phyloP scores from a whole-genome alignment of 2,329 filamentous ascomycete species.

The Fusarium annulatum region DNA sequence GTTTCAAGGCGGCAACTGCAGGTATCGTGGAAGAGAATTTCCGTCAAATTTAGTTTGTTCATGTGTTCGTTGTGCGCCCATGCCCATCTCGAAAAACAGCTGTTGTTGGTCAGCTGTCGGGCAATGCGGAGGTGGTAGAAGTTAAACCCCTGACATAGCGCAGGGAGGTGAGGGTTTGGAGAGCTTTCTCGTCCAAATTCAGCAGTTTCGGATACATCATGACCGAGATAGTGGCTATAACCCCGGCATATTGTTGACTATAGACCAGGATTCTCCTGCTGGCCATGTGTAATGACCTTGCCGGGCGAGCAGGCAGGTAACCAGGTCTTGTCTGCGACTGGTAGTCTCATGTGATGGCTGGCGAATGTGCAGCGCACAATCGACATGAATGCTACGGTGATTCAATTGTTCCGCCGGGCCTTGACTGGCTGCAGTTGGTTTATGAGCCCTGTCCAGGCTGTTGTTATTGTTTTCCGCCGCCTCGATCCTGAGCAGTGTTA shows the following conservation, averaged over 20 bases:
- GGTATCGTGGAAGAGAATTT: conserved; percentile 5
- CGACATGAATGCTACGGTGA: not conserved
- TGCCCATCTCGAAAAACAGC: conserved; percentile 5
- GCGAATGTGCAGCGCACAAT: not conserved
- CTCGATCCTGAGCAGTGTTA: not conserved
- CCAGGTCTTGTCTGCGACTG: conserved; percentile 19
- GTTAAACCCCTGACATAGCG: conserved; percentile 22
- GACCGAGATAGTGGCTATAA: conserved; percentile 14
- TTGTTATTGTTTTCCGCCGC: not conserved
- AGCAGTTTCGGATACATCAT: conserved; percentile 28
- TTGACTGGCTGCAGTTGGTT: not conserved
- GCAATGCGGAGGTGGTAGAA: conserved; percentile 17
- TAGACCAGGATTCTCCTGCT: conserved; percentile 11
- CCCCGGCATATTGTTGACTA: conserved; percentile 24
- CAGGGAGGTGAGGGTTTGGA: conserved; percentile 13
- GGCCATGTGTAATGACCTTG: conserved; percentile 4
- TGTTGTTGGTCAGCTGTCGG: conserved; percentile 22
- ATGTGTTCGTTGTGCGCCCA: conserved; percentile 25
- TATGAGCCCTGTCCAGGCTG: not conserved
- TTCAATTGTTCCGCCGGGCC: not conserved
- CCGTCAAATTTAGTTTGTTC: conserved; percentile 19
- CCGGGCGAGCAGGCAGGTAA: not conserved
- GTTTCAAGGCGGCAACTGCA: conserved; percentile 3
- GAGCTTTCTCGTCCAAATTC: conserved; percentile 19
- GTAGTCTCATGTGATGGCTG: conserved; percentile 30